Percentiles rank a stretch among this genome's conserved stretches.
phyloP scores from a whole-genome alignment of 2,329 filamentous ascomycete species.

The Calonectria pseudoturangicola region DNA sequence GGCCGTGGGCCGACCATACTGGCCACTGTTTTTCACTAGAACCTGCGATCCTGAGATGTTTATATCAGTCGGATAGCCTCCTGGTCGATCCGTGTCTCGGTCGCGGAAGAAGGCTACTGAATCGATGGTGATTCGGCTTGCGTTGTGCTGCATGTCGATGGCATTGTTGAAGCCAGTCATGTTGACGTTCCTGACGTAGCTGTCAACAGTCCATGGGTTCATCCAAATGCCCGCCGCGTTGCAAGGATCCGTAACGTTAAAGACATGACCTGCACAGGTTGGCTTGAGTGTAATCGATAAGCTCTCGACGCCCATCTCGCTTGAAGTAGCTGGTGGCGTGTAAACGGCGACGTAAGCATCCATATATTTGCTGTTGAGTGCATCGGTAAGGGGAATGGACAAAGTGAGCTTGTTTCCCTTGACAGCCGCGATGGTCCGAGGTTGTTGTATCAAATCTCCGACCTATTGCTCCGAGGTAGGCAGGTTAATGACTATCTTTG shows the following conservation, averaged over 20 bases:
- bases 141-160: constrained; percentile 41
- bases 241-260: constrained; percentile 18
- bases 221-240: constrained; percentile 46
- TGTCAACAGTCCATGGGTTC: constrained; percentile 48
- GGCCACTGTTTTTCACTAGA: constrained; percentile 45
- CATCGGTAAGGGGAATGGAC: constrained; percentile 47
- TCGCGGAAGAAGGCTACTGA: constrained; percentile 40
- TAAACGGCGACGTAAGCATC: constrained; percentile 40
- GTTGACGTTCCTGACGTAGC: constrained; percentile 42
- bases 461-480: neutral
- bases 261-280: constrained; percentile 39
- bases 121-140: constrained; percentile 47
- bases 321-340: constrained; percentile 23
- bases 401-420: constrained; percentile 43
- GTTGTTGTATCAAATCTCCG: constrained; percentile 37
- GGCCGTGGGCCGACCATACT: constrained; percentile 37
- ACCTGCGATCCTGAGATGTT: constrained; percentile 46
- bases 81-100: constrained; percentile 35
- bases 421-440: constrained; percentile 42
- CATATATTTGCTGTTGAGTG: constrained; percentile 40
- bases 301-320: constrained; percentile 46
- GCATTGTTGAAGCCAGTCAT: constrained; percentile 49
- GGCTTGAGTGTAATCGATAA: constrained; percentile 36
- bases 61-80: constrained; percentile 44
- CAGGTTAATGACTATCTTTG: neutral